Percentiles rank a stretch among this genome's conserved stretches.
These are phyloP conservation scores for Pythium phragmiticola DNA, from an alignment of 352 stramenopile genomes.

Conservation along the genomic window DNA sequence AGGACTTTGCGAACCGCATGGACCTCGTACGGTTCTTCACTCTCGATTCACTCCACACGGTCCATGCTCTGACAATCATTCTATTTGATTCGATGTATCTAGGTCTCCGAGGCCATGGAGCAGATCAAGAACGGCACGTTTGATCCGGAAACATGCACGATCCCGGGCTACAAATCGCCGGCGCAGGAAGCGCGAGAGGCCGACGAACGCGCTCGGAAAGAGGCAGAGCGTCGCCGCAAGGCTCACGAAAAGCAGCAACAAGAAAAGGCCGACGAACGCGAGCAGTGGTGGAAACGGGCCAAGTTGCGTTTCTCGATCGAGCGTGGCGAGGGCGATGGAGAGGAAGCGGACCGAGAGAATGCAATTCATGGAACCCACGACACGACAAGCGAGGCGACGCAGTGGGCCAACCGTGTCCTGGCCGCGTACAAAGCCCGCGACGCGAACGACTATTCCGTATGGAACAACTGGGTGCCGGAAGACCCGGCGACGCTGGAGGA, in stretches of 20 bases:
- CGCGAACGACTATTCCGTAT: conserved; percentile 83
- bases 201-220: conserved; percentile 33
- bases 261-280: conserved; percentile 56
- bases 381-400: conserved; percentile 20
- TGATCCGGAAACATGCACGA: conserved; percentile 71
- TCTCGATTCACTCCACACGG: not conserved
- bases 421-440: conserved; percentile 71
- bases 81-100: not conserved
- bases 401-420: conserved; percentile 60
- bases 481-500: conserved; percentile 69
- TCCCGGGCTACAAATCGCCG: conserved; percentile 73
- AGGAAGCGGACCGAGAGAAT: conserved; percentile 15
- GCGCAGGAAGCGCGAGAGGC: conserved; percentile 68
- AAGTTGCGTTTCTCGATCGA: conserved; percentile 54
- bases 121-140: conserved; percentile 83
- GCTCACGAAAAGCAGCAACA: conserved; percentile 42
- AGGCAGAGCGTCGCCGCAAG: conserved; percentile 38
- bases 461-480: conserved; percentile 68
- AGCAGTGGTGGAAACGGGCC: conserved; percentile 67
- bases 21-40: conserved; percentile 43
- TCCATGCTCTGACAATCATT: not conserved
- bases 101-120: conserved; percentile 74
- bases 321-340: conserved; percentile 19
- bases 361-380: conserved; percentile 3
- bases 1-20: conserved; percentile 70